These are phyloP conservation scores for Vaccinium macrocarpon DNA, from an alignment of 148 eudicot species.

Conservation along the genomic window DNA sequence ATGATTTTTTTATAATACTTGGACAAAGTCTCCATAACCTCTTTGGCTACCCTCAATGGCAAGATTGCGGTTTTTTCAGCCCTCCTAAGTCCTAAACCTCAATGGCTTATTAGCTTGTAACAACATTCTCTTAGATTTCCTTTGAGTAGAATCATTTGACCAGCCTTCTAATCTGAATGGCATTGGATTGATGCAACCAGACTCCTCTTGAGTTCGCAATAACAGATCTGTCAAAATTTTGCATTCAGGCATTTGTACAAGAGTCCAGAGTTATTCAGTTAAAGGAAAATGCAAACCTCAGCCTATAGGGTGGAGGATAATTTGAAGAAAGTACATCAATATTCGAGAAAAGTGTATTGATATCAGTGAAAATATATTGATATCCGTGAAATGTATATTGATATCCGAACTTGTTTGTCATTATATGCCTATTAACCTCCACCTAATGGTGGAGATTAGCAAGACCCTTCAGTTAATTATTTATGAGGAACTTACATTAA, in stretches of 20 bases:
- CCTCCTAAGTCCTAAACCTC: background rate
- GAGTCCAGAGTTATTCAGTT: background rate
- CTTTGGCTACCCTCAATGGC: background rate
- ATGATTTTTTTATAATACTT: background rate
- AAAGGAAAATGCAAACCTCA: too few relatives aligned
- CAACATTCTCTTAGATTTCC: background rate
- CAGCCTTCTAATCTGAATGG: background rate
- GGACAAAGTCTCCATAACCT: background rate
- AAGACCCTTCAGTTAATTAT: too few relatives aligned
- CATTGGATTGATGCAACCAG: background rate
- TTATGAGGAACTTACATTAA: background rate
- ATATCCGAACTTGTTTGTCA: too few relatives aligned
- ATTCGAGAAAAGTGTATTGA: too few relatives aligned
- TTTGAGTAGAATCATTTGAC: background rate
- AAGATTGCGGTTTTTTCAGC: background rate
- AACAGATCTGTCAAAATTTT: background rate
- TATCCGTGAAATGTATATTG: too few relatives aligned
- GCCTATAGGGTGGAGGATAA: too few relatives aligned
- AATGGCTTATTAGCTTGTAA: background rate
- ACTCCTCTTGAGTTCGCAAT: background rate
- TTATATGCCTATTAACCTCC: too few relatives aligned
- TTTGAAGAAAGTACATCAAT: too few relatives aligned
- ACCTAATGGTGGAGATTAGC: too few relatives aligned
- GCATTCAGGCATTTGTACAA: background rate
- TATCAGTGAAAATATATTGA: too few relatives aligned